Conservation (phyloP, 2,329 filamentous ascomycete genomes). For the Fusarium haematococcum region DNA sequence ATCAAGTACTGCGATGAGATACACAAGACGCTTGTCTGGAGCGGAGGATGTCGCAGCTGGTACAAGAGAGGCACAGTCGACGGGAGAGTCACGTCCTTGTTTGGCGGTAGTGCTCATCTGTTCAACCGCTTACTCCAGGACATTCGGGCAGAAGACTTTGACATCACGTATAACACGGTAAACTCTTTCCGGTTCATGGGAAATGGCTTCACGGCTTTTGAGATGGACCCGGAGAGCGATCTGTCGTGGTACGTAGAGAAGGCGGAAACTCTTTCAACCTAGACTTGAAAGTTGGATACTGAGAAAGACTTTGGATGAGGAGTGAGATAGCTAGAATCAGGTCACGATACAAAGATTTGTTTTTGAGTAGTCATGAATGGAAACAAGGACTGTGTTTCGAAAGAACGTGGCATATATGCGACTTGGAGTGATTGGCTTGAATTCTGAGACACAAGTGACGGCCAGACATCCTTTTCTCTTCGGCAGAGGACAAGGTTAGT, state of each 20-base stretch:
- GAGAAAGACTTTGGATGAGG: neutral
- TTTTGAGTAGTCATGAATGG: neutral
- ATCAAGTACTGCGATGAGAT: slow-evolving; percentile 36
- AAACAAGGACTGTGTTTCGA: neutral
- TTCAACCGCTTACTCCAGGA: slow-evolving; percentile 38
- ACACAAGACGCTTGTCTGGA: slow-evolving; percentile 40
- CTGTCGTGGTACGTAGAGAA: slow-evolving; percentile 40
- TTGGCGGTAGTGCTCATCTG: slow-evolving; percentile 37
- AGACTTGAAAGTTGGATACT: neutral
- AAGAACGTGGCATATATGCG: neutral
- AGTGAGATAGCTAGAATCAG: neutral
- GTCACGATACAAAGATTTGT: neutral
- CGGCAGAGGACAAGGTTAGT: neutral
- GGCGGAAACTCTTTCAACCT: slow-evolving; percentile 23
- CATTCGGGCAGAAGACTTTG: slow-evolving; percentile 37
- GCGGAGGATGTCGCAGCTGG: slow-evolving; percentile 37
- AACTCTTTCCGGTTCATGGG: slow-evolving; percentile 41
- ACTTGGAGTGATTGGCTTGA: neutral
- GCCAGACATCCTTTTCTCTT: neutral
- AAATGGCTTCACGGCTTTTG: slow-evolving; percentile 37
- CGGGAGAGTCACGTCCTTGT: slow-evolving; percentile 34
- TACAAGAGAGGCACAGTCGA: slow-evolving; percentile 34
- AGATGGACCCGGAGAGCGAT: slow-evolving; percentile 39
- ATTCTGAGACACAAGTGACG: neutral
- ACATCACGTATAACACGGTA: slow-evolving; percentile 31